These are phyloP conservation scores for Verticillium zaregamsianum DNA, from an alignment of 2,329 filamentous ascomycete species.

Conservation along the genomic window DNA sequence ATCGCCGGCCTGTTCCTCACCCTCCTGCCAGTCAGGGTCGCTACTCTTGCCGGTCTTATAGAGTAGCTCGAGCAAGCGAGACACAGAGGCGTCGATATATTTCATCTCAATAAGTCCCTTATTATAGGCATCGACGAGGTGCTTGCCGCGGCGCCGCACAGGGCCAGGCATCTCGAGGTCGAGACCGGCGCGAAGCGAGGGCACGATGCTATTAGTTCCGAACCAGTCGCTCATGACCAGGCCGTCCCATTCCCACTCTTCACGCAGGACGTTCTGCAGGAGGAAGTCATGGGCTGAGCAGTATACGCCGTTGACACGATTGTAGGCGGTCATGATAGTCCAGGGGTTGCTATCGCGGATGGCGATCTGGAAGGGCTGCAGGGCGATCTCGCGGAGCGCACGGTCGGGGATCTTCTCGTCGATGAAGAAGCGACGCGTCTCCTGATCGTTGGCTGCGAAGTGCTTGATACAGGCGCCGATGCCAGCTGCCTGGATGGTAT, in stretches of 20 bases:
- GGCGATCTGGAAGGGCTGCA: conserved; percentile 40
- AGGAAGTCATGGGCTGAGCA: conserved; percentile 19
- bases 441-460: conserved; percentile 66
- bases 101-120: not conserved
- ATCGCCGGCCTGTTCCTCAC: not conserved
- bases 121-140: not conserved
- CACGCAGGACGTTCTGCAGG: conserved; percentile 32
- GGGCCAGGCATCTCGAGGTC: conserved; percentile 32
- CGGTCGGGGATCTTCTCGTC: conserved; percentile 23
- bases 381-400: conserved; percentile 32
- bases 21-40: not conserved
- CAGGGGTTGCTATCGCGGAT: conserved; percentile 35
- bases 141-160: not conserved
- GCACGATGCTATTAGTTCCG: conserved; percentile 25
- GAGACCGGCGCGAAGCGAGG: conserved; percentile 6
- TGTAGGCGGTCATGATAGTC: conserved; percentile 43
- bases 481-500: conserved; percentile 45
- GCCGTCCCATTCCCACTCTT: conserved; percentile 40
- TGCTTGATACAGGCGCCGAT: conserved; percentile 48
- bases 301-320: conserved; percentile 35
- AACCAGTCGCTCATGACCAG: conserved; percentile 44
- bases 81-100: not conserved
- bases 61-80: conserved; percentile 23
- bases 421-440: conserved; percentile 29
- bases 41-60: conserved; percentile 14